Evolutionary conservation across 345 rosid species (phyloP).

Genomic region (Luvunga scandens): DNA sequence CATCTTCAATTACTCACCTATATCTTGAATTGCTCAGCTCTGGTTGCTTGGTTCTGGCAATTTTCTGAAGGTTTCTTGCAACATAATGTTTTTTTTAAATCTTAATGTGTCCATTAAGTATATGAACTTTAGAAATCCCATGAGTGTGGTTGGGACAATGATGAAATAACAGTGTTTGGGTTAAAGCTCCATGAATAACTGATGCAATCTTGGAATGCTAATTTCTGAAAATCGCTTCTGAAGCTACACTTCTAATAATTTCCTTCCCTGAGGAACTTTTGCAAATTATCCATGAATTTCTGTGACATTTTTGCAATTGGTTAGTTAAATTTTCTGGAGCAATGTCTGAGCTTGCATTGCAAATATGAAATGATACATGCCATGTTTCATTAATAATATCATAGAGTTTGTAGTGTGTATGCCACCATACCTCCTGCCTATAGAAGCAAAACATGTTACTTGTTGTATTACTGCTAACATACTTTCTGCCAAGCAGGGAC

Average conservation of each 20-base stretch:
- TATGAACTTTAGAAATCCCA: not conserved
- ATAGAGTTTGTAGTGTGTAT: not conserved
- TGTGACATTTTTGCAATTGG: not conserved
- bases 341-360: not conserved
- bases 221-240: not conserved
- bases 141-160: not conserved
- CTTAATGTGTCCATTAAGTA: not conserved
- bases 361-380: not conserved
- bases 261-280: not conserved
- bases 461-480: slow-evolving; percentile 15
- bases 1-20: not conserved
- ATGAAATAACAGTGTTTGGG: not conserved
- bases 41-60: not conserved
- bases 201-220: not conserved
- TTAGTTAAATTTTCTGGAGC: not conserved
- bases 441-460: not conserved
- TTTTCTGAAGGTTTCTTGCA: not conserved
- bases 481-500: slow-evolving; percentile 60
- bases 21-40: not conserved
- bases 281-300: not conserved
- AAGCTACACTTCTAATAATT: not conserved
- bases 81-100: not conserved
- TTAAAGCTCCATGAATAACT: not conserved
- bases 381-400: not conserved
- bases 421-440: not conserved